Conservation (phyloP, 2,329 filamentous ascomycete genomes). For the Epichloe sylvatica region DNA sequence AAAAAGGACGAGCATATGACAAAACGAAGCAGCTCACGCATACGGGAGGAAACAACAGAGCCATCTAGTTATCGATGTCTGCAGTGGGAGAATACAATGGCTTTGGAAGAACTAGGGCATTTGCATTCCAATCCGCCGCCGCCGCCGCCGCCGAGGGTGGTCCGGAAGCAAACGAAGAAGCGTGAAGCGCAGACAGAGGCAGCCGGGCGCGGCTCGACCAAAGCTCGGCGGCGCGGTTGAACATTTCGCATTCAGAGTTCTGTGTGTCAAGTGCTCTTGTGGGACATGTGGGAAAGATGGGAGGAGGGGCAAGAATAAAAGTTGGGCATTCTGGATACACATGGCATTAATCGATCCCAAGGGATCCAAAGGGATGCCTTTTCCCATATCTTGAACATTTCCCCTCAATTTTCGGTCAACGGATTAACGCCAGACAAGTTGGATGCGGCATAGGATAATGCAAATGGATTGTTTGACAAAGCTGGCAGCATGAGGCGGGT, state of each 20-base stretch:
- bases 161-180: slow-evolving; percentile 38
- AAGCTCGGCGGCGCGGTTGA: slow-evolving; percentile 14
- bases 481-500: not conserved
- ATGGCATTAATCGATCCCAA: too few relatives aligned
- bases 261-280: not conserved
- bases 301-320: not conserved
- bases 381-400: too few relatives aligned
- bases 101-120: slow-evolving; percentile 42
- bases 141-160: slow-evolving; percentile 29
- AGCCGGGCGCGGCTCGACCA: slow-evolving; percentile 14
- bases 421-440: not conserved
- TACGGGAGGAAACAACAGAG: slow-evolving; percentile 34
- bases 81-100: slow-evolving; percentile 42
- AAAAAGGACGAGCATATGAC: slow-evolving; percentile 23
- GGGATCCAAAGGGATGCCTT: too few relatives aligned
- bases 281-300: not conserved
- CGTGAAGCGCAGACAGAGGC: slow-evolving; percentile 28
- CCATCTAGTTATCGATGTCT: slow-evolving; percentile 34
- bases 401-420: not conserved
- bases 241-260: not conserved
- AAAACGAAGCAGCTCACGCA: slow-evolving; percentile 31
- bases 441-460: not conserved
- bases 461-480: not conserved
- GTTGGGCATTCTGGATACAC: not conserved
- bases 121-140: slow-evolving; percentile 42